phyloP scores from a whole-genome alignment of 495 filamentous ascomycete genomes.

The Aspergillus saccharolyticus region DNA sequence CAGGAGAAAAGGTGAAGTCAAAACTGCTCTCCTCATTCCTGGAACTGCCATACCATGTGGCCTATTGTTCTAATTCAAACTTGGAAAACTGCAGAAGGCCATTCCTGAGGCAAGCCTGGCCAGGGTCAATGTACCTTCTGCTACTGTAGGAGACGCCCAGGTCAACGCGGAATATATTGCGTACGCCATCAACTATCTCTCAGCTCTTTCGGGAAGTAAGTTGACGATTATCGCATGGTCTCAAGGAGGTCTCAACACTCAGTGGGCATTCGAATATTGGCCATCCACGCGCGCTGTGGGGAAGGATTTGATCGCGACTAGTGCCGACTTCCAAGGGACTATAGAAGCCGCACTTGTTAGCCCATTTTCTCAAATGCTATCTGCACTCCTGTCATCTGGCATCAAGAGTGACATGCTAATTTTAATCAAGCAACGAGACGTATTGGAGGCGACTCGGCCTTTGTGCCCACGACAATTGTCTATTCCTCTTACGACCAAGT shows the following conservation, averaged over 20 bases:
- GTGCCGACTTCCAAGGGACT: slow-evolving; percentile 45
- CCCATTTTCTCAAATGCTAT: slow-evolving; percentile 16
- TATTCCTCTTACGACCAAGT: slow-evolving; percentile 43
- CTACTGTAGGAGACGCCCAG: slow-evolving; percentile 37
- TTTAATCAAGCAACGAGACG: slow-evolving; percentile 34
- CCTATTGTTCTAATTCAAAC: slow-evolving; percentile 35
- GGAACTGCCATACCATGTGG: slow-evolving; percentile 41
- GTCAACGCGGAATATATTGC: slow-evolving; percentile 38
- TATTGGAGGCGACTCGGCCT: slow-evolving; percentile 42
- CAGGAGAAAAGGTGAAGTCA: slow-evolving; percentile 27
- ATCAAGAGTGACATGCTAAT: slow-evolving; percentile 39
- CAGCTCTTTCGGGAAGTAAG: slow-evolving; percentile 25
- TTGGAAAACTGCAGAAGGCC: slow-evolving; percentile 35
- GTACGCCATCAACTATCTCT: slow-evolving; percentile 45
- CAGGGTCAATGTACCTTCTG: slow-evolving; percentile 46
- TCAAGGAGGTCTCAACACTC: slow-evolving; percentile 42
- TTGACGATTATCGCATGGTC: slow-evolving; percentile 45
- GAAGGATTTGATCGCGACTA: slow-evolving; percentile 40
- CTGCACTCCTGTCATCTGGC: slow-evolving; percentile 32
- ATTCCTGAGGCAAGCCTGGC: slow-evolving; percentile 36
- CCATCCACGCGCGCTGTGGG: slow-evolving; percentile 33
- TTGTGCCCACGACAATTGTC: slow-evolving; percentile 47
- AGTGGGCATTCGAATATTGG: slow-evolving; percentile 54
- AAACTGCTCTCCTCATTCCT: slow-evolving; percentile 42
- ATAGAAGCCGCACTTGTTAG: slow-evolving; percentile 24